These are phyloP conservation scores for Monilinia fructigena DNA, from an alignment of 2,329 filamentous ascomycete genomes.

Conservation along the genomic window DNA sequence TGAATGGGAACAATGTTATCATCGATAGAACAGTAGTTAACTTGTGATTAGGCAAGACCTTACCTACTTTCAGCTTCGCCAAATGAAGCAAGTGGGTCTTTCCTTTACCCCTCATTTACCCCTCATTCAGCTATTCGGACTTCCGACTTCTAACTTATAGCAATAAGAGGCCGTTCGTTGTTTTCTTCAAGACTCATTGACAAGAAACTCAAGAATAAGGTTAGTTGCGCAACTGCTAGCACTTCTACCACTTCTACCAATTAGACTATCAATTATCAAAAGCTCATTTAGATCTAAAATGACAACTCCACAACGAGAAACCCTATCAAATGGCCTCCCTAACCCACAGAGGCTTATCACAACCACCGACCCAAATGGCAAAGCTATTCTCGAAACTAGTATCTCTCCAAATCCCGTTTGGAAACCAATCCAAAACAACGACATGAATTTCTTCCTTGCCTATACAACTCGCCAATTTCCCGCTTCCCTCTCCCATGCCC, in stretches of 20 bases:
- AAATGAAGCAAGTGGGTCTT: not conserved
- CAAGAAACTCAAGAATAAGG: no score
- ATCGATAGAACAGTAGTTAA: no score
- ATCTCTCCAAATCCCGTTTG: slow-evolving; percentile 26
- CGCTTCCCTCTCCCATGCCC: slow-evolving; percentile 16
- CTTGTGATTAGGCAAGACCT: no score
- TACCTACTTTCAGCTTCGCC: not conserved
- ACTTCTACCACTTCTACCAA: not conserved
- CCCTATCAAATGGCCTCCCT: slow-evolving; percentile 30
- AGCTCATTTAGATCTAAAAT: not conserved
- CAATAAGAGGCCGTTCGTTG: no score
- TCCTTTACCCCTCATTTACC: slow-evolving; percentile 1
- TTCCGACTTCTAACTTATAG: not conserved
- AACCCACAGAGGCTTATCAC: slow-evolving; percentile 34
- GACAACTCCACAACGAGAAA: slow-evolving; percentile 2
- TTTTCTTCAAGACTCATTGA: no score
- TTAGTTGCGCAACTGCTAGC: no score
- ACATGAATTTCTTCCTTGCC: slow-evolving; percentile 34
- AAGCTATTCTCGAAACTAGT: slow-evolving; percentile 29
- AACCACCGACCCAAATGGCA: slow-evolving; percentile 28
- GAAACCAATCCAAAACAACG: slow-evolving; percentile 25
- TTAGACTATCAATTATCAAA: not conserved
- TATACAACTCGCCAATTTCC: slow-evolving; percentile 33
- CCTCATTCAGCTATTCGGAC: slow-evolving; percentile 5
- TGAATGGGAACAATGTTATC: not conserved